Conservation (phyloP, 192 early-diverging fungal genomes). For the Anaeromyces robustus region DNA sequence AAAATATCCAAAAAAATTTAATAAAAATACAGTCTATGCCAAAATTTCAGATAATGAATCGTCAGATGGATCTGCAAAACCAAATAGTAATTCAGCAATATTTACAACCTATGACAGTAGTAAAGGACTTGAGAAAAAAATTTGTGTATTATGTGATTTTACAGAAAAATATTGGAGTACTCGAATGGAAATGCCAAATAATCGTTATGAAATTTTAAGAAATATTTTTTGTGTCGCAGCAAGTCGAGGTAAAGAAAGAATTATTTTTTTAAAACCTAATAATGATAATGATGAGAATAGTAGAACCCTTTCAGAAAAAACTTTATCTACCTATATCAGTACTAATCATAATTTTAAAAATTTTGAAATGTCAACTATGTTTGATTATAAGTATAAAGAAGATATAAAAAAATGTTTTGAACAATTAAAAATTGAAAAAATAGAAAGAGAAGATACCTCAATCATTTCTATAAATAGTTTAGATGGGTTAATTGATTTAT, state of each 20-base stretch:
- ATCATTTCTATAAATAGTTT: not conserved
- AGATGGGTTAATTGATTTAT: not conserved
- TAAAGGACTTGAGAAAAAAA: not conserved
- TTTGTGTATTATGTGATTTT: not conserved
- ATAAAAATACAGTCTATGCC: not conserved
- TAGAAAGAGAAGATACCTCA: not conserved
- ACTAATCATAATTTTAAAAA: not conserved
- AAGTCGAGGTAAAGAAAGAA: not conserved
- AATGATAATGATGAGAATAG: not conserved
- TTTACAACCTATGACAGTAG: not conserved
- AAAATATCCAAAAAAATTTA: not conserved
- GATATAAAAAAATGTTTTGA: not conserved
- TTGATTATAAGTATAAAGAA: not conserved
- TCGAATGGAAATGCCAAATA: not conserved
- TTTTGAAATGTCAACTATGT: not conserved
- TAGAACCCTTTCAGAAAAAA: not conserved
- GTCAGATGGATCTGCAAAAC: not conserved
- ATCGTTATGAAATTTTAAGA: not conserved
- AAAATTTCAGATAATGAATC: not conserved
- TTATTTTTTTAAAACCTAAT: not conserved
- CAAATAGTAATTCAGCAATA: not conserved
- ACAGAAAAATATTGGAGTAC: not conserved
- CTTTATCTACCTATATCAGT: not conserved
- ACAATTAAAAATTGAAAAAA: not conserved
- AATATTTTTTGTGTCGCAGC: not conserved